phyloP scores from a whole-genome alignment of 176 grass and related monocot genomes.

The Zea mays region Zm-B73-REFERENCE-NAM-5.0 NC_050100.1:111152001-111152500 shows the following conservation, averaged over 20 bases:
- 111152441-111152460: neutral
- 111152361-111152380: no score
- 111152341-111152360: no score
- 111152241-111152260: neutral
- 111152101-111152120: no score
- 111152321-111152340: no score
- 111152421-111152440: neutral
- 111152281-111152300: no score
- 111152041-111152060: slow-evolving; percentile 1
- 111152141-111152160: slow-evolving; percentile 17
- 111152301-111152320: no score
- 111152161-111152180: no score
- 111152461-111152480: neutral
- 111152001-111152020: slow-evolving; percentile 26
- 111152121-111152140: slow-evolving; percentile 4
- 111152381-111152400: no score
- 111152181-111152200: neutral
- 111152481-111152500: no score
- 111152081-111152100: no score
- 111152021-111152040: neutral
- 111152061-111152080: neutral
- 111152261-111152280: no score
- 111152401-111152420: no score
- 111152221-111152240: neutral
- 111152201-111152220: neutral